phyloP scores from a whole-genome alignment of 495 filamentous ascomycete genomes.

The Terfezia boudieri region DNA sequence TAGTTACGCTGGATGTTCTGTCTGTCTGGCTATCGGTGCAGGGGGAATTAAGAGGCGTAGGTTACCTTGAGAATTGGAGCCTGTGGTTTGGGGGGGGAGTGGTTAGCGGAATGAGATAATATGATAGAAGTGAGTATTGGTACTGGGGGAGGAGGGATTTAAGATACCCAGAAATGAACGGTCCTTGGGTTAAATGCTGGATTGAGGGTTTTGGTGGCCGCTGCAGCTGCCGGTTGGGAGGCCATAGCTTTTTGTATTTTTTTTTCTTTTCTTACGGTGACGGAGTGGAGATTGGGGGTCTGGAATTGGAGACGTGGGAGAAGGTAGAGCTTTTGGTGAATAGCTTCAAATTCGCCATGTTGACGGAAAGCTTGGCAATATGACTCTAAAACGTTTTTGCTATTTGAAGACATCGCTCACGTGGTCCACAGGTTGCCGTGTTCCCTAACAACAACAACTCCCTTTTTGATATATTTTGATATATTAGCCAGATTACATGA shows the following conservation, averaged over 20 bases:
- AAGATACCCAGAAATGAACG: slow-evolving; percentile 79
- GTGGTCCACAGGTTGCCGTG: too few relatives aligned
- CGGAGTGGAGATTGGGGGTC: slow-evolving; percentile 24
- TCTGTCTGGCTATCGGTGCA: background rate
- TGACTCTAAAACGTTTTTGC: too few relatives aligned
- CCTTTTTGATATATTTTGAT: too few relatives aligned
- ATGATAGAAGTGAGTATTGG: background rate
- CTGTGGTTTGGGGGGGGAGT: slow-evolving; percentile 11
- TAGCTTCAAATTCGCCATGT: too few relatives aligned
- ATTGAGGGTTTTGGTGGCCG: slow-evolving; percentile 16
- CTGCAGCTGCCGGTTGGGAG: slow-evolving; percentile 17
- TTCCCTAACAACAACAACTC: too few relatives aligned
- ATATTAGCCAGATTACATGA: too few relatives aligned
- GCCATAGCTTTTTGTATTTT: slow-evolving; percentile 6
- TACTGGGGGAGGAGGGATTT: background rate
- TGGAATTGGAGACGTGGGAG: background rate
- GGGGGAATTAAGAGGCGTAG: background rate
- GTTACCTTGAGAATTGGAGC: slow-evolving; percentile 89
- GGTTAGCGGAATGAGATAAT: background rate
- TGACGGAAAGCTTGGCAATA: too few relatives aligned
- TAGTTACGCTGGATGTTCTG: slow-evolving; percentile 1
- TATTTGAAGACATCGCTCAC: too few relatives aligned
- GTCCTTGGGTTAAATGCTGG: slow-evolving; percentile 39
- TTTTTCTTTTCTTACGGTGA: background rate
- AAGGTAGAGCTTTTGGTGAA: too few relatives aligned